These are phyloP conservation scores for Malus sylvestris DNA, from an alignment of 306 rosid genomes.

Conservation along the genomic window DNA sequence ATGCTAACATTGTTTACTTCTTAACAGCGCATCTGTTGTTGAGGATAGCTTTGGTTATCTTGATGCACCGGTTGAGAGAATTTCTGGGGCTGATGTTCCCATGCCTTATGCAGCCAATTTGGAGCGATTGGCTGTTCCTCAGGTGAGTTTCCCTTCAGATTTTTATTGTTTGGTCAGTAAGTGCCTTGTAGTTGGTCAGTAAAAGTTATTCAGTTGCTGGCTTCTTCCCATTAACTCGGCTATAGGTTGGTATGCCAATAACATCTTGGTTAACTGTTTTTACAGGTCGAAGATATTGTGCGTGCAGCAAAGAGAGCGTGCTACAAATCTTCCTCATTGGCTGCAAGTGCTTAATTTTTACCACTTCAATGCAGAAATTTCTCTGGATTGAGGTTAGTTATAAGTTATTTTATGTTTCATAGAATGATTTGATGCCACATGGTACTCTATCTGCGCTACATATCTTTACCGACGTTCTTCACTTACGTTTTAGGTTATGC, in stretches of 20 bases:
- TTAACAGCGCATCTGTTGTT: constrained; percentile 73
- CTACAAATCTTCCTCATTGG: constrained; percentile 67
- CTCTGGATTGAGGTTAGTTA: constrained; percentile 31
- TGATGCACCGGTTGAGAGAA: constrained; percentile 95
- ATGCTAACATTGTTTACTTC: constrained; percentile 1
- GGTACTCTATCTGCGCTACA: not conserved
- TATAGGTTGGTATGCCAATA: not conserved
- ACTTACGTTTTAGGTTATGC: not conserved
- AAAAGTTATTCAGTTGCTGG: not conserved
- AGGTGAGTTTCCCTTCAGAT: constrained; percentile 36
- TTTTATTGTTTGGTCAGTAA: not conserved
- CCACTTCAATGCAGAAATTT: constrained; percentile 11
- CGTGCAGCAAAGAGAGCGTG: constrained; percentile 95
- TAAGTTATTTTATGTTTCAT: not conserved
- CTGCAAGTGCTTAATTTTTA: constrained; percentile 53
- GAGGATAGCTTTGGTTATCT: constrained; percentile 97
- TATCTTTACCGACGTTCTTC: not conserved
- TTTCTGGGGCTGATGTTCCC: constrained; percentile 97
- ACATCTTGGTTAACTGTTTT: constrained; percentile 16
- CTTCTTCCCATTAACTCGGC: not conserved
- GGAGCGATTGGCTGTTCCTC: constrained; percentile 96
- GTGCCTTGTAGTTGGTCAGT: not conserved
- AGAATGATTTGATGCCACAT: not conserved
- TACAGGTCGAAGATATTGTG: constrained; percentile 88
- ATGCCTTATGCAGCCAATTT: constrained; percentile 98